Percentiles rank a stretch among this genome's conserved stretches.
Evolutionary conservation across 2,329 filamentous ascomycete genomes (phyloP).

Genomic region (Fusarium abutilonis): DNA sequence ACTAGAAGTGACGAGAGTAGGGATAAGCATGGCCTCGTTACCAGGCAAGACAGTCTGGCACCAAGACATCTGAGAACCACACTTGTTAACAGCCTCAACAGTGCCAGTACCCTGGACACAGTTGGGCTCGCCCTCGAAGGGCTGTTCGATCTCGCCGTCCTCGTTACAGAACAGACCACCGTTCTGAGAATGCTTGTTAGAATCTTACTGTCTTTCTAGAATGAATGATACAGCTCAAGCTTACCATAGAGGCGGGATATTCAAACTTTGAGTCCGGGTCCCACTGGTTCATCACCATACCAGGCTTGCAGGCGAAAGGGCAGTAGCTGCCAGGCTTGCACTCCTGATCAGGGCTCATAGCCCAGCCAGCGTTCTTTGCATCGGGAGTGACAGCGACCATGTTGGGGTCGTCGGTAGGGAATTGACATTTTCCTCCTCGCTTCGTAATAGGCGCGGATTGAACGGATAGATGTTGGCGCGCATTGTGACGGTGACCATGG

Average conservation of each 20-base stretch:
- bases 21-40: conserved; percentile 84
- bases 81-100: conserved; percentile 73
- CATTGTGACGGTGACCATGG: conserved; percentile 48
- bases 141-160: conserved; percentile 72
- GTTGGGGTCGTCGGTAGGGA: conserved; percentile 70
- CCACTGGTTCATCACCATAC: conserved; percentile 83
- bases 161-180: conserved; percentile 78
- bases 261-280: conserved; percentile 74
- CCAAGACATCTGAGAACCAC: conserved; percentile 70
- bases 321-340: conserved; percentile 76
- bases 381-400: conserved; percentile 74
- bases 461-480: conserved; percentile 47
- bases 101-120: conserved; percentile 75
- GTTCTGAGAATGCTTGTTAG: conserved; percentile 58
- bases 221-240: conserved; percentile 37
- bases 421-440: conserved; percentile 67
- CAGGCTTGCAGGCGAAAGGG: conserved; percentile 79
- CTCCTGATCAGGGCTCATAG: conserved; percentile 78
- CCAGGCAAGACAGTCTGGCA: conserved; percentile 84
- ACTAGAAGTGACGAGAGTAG: conserved; percentile 69
- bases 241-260: conserved; percentile 77
- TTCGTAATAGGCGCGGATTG: conserved; percentile 56
- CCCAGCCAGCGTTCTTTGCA: conserved; percentile 76
- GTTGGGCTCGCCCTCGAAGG: conserved; percentile 73
- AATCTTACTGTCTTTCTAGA: not conserved